These are phyloP conservation scores for Tilletia walkeri DNA, from an alignment of 1,284 basidiomycete genomes.

Conservation along the genomic window DNA sequence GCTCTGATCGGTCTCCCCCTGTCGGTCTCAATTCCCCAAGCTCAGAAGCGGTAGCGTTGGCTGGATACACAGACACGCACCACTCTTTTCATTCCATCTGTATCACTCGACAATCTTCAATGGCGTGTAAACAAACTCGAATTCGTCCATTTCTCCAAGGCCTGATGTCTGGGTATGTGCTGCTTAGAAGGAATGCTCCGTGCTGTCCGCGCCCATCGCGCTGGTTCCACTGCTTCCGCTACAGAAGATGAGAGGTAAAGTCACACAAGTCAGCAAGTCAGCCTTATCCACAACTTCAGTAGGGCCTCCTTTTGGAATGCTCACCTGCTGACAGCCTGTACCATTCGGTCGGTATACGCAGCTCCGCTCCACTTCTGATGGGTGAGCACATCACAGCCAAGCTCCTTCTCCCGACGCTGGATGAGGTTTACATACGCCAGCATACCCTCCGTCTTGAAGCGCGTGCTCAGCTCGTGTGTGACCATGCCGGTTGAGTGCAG, in stretches of 20 bases:
- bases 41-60: not conserved
- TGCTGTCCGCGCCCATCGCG: conserved; percentile 48
- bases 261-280: not conserved
- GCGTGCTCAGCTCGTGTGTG: conserved; percentile 49
- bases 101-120: no score
- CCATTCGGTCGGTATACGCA: conserved; percentile 49
- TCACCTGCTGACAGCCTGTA: conserved; percentile 45
- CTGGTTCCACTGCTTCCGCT: conserved; percentile 46
- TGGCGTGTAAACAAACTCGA: no score
- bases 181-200: conserved; percentile 38
- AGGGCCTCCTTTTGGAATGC: not conserved
- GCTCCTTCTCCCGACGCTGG: conserved; percentile 53
- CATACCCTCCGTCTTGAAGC: conserved; percentile 65
- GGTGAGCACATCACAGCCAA: conserved; percentile 52
- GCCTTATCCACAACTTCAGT: not conserved
- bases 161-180: not conserved
- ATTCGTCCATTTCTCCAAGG: no score
- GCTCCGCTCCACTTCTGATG: conserved; percentile 55
- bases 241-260: not conserved
- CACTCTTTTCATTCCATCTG: no score
- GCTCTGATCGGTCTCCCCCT: not conserved
- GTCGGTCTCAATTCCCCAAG: no score
- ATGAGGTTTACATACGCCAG: conserved; percentile 52
- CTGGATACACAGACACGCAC: not conserved
- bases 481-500: conserved; percentile 49